Evolutionary conservation across 352 stramenopile species (phyloP), one percentile per base, ranked within the genome.

Genomic region (Bremia lactucae): DNA sequence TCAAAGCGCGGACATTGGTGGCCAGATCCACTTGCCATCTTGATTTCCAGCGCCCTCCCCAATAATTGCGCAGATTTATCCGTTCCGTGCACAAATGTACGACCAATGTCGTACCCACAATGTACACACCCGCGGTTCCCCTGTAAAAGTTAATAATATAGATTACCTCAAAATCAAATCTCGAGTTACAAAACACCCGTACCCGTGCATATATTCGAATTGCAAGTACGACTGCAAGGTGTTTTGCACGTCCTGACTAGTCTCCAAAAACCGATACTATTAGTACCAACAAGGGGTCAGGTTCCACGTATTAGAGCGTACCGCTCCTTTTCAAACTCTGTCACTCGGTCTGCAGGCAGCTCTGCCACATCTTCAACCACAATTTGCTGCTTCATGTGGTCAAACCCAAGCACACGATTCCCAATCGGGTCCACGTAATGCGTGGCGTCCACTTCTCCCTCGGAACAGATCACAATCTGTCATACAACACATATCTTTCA

Each of bases 31-130:
- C 52, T n/a, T 83, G 63, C 77, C 77, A 92, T 6, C 60, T 69
- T n/a, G 70, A 86, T 35, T 85, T 82, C 79, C 79, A 92, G 16
- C 75, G 76, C 11, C 79, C 79, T 24, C 74, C 82, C 83, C 83
- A 96, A 38, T 83, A 96, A 57, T 95, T 96, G 38, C 79, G 78
- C 39, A 96, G 43, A 52, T 95, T 96, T 40, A 92, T 58, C 21
- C 80, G 80, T 53, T 95, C 77, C 16, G 78, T 83, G 31, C 79
- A 89, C 29, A 96, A 35, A 22, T 92, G 72, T 28, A 94, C 64
- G 16, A 86, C 46, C 24, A 96, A 24, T 14, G 49, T 72, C 21
- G 72, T 67, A 46, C 59, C 77, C 31, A 69, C 67, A 18, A 76
- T 61, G 52, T 79, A 94, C 36, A 95, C 85, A 19, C 79, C 85